Base-by-base conservation (phyloP, 257 asterid species). In the Solanum bulbocastanum region DNA sequence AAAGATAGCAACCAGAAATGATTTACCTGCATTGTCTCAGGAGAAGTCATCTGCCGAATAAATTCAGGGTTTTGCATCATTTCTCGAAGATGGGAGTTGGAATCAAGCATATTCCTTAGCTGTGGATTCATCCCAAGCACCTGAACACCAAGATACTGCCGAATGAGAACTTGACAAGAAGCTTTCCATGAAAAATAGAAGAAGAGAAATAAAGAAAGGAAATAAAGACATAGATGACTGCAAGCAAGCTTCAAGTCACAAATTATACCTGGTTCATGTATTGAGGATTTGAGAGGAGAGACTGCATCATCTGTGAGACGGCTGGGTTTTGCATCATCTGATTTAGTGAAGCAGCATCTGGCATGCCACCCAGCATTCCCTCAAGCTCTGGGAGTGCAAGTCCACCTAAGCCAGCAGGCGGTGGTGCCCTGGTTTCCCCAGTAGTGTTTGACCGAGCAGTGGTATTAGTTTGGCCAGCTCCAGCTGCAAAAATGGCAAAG, bases 241-340 rank as follows among this genome's bases (percentile, higher is more conserved):
- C 44, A 83, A 44, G 40, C 37, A 60, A 9, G 33, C 10, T 20
- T 25, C 30, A 81, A 30, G 62, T 68, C 72, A 84, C 58, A 39
- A 66, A 76, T 36, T 76, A 75, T 75, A 93, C 96, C 92, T 93
- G 94, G 90, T 90, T 91, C 93, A 90, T 89, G 89, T 90, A 88
- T 90, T 92, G 94, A 84, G 94, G 94, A 86, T 88, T 91, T 35
- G 96, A 91, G 71, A 93, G 89, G 58, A 91, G 87, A 86, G 90
- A 90, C 71, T 90, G 92, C 92, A 90, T 88, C 93, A 92, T 92
- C 88, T 92, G 92, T 69, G 93, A 87, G 23, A 90, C 82, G 32
- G 93, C 91, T 14, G 96, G 96, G 89, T 93, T 92, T 83, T 92
- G 94, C 94, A 92, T 90, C 89, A 93, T 27, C 86, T 92, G 93